Percentiles rank a stretch among this genome's conserved stretches.
These are phyloP conservation scores for Arbutus unedo DNA, from an alignment of 148 eudicot genomes.

Conservation along the genomic window DNA sequence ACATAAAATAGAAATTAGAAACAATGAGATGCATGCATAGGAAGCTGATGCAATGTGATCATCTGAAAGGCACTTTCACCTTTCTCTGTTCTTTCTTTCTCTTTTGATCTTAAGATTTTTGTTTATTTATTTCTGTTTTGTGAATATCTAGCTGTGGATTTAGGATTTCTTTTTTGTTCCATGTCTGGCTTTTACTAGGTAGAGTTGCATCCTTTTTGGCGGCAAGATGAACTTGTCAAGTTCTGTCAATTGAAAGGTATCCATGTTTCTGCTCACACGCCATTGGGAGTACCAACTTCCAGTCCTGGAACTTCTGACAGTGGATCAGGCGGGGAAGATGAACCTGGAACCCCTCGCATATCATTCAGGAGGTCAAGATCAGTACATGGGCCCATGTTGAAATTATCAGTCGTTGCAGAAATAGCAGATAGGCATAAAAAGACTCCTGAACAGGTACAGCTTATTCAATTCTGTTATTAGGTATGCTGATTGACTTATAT, in stretches of 20 bases:
- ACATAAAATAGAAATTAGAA: background rate
- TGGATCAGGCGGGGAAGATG: slow-evolving; percentile 35
- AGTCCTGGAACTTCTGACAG: slow-evolving; percentile 23
- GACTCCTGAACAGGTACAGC: slow-evolving; percentile 37
- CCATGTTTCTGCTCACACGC: slow-evolving; percentile 41
- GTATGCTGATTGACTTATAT: background rate
- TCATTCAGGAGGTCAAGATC: slow-evolving; percentile 37
- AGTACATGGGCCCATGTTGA: slow-evolving; percentile 37
- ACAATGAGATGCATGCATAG: background rate
- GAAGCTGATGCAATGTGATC: background rate
- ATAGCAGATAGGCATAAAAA: slow-evolving; percentile 32
- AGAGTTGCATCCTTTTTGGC: slow-evolving; percentile 38
- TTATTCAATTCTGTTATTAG: background rate
- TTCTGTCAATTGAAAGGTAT: slow-evolving; percentile 32
- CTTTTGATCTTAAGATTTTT: background rate
- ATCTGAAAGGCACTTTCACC: background rate
- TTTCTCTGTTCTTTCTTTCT: background rate
- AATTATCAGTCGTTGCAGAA: slow-evolving; percentile 30
- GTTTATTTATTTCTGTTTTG: background rate
- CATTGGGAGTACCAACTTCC: slow-evolving; percentile 29
- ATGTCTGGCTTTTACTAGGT: slow-evolving; percentile 20
- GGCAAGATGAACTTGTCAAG: slow-evolving; percentile 35
- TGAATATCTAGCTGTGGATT: background rate
- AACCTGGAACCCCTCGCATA: slow-evolving; percentile 33
- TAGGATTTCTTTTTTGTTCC: background rate